phyloP scores from a whole-genome alignment of 73 alveolate genomes.

The Durusdinium trenchii region DNA sequence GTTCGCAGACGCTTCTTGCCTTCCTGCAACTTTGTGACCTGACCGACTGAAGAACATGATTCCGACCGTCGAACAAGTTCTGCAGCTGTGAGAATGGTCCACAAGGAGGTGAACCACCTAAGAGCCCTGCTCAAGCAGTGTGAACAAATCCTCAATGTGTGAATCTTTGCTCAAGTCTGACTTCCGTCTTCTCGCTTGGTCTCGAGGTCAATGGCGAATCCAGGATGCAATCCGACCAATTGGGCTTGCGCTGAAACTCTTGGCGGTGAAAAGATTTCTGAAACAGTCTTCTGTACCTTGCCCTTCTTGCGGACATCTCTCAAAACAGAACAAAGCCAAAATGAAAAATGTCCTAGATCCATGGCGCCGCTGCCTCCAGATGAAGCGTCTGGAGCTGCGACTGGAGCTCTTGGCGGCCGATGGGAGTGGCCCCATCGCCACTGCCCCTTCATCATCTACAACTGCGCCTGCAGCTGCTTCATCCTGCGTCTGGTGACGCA shows the following conservation, averaged over 20 bases:
- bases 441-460: neutral
- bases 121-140: neutral
- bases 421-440: neutral
- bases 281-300: neutral
- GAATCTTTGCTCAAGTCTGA: conserved; percentile 14
- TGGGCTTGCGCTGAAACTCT: conserved; percentile 49
- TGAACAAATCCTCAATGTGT: neutral
- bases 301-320: neutral
- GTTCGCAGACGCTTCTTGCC: neutral
- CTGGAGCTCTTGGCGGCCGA: no score
- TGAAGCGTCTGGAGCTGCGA: neutral
- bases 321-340: conserved; percentile 12
- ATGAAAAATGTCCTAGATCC: neutral
- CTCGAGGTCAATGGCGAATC: neutral
- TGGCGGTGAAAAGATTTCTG: conserved; percentile 35
- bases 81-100: neutral
- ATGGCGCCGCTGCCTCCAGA: neutral
- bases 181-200: neutral
- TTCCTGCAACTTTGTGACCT: neutral
- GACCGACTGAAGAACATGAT: neutral
- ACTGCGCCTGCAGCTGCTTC: neutral
- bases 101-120: conserved; percentile 15
- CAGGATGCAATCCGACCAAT: neutral
- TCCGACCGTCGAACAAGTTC: neutral
- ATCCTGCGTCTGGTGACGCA: neutral